phyloP scores from a whole-genome alignment of 202 grass and related monocot genomes.

The Musa balbisiana region DNA sequence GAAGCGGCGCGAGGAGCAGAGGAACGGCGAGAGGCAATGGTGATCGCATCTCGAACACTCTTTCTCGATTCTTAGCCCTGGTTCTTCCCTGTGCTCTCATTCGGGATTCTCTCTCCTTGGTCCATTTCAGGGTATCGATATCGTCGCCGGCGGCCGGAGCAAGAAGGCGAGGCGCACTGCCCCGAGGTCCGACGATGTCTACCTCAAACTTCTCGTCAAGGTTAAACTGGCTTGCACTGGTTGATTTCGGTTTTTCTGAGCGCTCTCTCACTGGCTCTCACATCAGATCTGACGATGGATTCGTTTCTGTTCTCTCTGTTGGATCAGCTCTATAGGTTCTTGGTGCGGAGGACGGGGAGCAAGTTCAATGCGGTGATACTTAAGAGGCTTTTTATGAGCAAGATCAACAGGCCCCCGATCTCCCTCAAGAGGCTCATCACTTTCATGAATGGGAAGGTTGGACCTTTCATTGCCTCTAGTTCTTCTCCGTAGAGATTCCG shows the following conservation, averaged over 20 bases:
- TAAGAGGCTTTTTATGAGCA: slow-evolving; percentile 27
- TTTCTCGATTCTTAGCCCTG: too few species aligned
- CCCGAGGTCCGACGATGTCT: slow-evolving; percentile 25
- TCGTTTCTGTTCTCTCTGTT: background rate
- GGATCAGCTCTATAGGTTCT: slow-evolving; percentile 22
- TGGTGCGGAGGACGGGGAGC: slow-evolving; percentile 23
- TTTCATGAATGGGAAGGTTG: slow-evolving; percentile 24
- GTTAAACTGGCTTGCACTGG: background rate
- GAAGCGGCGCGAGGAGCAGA: background rate
- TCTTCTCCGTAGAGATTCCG: too few species aligned
- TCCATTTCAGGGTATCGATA: slow-evolving; percentile 24
- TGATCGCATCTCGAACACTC: background rate
- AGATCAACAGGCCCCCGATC: slow-evolving; percentile 17
- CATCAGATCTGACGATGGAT: background rate
- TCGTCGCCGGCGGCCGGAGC: slow-evolving; percentile 21
- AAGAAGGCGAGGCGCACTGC: slow-evolving; percentile 25
- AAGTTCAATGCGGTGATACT: slow-evolving; percentile 28
- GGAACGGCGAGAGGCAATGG: background rate
- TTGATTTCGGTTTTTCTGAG: background rate
- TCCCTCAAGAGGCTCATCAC: slow-evolving; percentile 20
- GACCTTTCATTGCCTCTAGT: background rate
- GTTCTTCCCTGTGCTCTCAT: background rate
- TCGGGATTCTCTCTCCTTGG: background rate
- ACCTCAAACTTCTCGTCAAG: slow-evolving; percentile 28
- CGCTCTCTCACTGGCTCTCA: background rate